Conservation (phyloP, 805 yeast species). For the Candida oleophila region DNA sequence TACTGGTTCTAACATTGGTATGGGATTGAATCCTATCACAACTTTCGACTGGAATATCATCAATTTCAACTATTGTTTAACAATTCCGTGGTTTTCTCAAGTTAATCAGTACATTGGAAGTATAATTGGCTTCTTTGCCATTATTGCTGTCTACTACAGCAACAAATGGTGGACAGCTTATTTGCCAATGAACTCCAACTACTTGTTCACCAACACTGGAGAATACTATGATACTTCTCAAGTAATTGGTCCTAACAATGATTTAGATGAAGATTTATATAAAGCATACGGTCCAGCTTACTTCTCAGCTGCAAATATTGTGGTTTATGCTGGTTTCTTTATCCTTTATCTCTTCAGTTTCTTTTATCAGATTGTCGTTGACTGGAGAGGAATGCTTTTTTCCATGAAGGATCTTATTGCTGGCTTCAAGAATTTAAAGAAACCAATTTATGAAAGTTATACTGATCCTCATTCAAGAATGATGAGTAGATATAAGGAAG, state of each 20-base stretch:
- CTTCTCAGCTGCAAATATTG: slow-evolving; percentile 27
- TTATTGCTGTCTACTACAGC: slow-evolving; percentile 26
- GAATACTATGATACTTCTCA: slow-evolving; percentile 40
- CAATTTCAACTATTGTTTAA: slow-evolving; percentile 14
- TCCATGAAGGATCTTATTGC: background rate
- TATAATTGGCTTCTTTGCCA: slow-evolving; percentile 20
- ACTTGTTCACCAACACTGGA: slow-evolving; percentile 45
- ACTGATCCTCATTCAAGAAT: slow-evolving; percentile 57
- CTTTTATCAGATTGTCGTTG: slow-evolving; percentile 16
- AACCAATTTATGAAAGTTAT: slow-evolving; percentile 2
- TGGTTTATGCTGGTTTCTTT: slow-evolving; percentile 27
- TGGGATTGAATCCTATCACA: slow-evolving; percentile 31
- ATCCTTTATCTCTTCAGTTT: slow-evolving; percentile 26
- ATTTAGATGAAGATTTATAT: slow-evolving; percentile 22
- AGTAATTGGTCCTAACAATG: slow-evolving; percentile 37
- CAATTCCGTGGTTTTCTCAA: slow-evolving; percentile 23
- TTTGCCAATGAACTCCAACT: slow-evolving; percentile 21
- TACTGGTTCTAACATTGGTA: slow-evolving; percentile 24
- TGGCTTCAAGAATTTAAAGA: slow-evolving; percentile 17
- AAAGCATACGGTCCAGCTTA: slow-evolving; percentile 28
- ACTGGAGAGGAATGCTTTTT: slow-evolving; percentile 7
- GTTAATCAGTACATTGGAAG: slow-evolving; percentile 23
- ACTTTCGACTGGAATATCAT: slow-evolving; percentile 28
- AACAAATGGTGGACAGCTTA: slow-evolving; percentile 29
- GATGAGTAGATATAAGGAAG: slow-evolving; percentile 44